Evolutionary conservation across 164 flowering plant genomes (phyloP).

Genomic region (Paratinospora sagittata): DNA sequence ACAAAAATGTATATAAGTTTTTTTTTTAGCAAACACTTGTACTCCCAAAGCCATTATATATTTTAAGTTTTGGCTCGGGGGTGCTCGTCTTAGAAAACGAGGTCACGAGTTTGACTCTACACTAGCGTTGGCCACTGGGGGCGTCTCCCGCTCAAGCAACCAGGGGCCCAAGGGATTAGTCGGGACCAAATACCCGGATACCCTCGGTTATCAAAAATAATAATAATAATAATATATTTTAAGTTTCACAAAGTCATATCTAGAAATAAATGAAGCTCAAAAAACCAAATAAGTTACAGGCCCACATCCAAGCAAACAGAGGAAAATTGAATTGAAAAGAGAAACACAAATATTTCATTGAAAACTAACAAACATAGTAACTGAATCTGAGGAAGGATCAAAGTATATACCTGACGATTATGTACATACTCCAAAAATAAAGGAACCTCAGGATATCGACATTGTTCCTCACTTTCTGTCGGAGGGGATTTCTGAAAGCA

Average conservation of each 20-base stretch:
- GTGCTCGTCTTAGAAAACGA: no score
- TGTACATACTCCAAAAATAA: constrained; percentile 74
- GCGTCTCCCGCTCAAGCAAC: no score
- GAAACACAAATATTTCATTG: neutral
- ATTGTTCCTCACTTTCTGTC: constrained; percentile 29
- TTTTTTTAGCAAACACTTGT: no score
- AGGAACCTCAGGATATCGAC: constrained; percentile 67
- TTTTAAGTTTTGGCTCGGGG: no score
- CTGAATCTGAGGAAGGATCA: neutral
- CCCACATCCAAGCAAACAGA: neutral
- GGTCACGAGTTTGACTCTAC: no score
- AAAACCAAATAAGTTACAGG: neutral
- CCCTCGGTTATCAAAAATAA: no score
- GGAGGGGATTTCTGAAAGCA: constrained; percentile 53
- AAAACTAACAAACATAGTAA: neutral
- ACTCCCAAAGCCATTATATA: neutral
- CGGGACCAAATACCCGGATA: no score
- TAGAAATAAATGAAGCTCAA: no score
- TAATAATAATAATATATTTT: no score
- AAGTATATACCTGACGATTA: constrained; percentile 52
- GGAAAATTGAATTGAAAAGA: neutral
- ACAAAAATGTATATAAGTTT: no score
- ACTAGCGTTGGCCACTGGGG: no score
- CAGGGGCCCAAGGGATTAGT: no score
- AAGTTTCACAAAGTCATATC: neutral